These are phyloP conservation scores for Coemansia sp. DNA, from an alignment of 192 early-diverging fungal genomes.

Conservation along the genomic window DNA sequence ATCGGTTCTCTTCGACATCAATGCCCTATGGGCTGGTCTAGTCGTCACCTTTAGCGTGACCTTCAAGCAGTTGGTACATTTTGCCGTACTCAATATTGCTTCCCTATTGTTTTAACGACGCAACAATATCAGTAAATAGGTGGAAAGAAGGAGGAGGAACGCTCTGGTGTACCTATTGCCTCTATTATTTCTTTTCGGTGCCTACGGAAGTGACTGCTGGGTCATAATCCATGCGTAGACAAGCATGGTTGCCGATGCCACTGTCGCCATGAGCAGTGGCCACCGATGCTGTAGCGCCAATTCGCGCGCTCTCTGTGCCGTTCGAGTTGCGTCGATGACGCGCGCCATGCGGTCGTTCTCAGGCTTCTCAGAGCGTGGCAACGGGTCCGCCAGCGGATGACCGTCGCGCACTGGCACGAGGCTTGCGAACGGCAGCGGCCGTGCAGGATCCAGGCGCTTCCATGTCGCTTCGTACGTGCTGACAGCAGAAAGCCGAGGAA, in stretches of 20 bases:
- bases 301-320: conserved; percentile 43
- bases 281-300: conserved; percentile 43
- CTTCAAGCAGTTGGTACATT: conserved; percentile 44
- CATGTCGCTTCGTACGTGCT: conserved; percentile 44
- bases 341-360: conserved; percentile 31
- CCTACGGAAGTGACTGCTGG: conserved; percentile 22
- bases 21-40: conserved; percentile 37
- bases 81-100: conserved; percentile 12
- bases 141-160: not conserved
- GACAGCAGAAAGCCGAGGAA: conserved; percentile 36
- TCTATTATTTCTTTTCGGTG: not conserved
- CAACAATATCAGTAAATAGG: not conserved
- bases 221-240: conserved; percentile 49
- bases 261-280: conserved; percentile 37
- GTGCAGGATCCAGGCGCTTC: conserved; percentile 46
- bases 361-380: not conserved
- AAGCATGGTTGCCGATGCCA: conserved; percentile 44
- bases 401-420: conserved; percentile 26
- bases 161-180: not conserved
- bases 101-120: conserved; percentile 16
- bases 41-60: conserved; percentile 42
- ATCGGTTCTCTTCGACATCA: conserved; percentile 48
- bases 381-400: conserved; percentile 29
- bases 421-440: conserved; percentile 23
- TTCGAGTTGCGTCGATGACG: conserved; percentile 39